Evolutionary conservation across 2,329 filamentous ascomycete species (phyloP).

Genomic region (Xylaria sp.): DNA sequence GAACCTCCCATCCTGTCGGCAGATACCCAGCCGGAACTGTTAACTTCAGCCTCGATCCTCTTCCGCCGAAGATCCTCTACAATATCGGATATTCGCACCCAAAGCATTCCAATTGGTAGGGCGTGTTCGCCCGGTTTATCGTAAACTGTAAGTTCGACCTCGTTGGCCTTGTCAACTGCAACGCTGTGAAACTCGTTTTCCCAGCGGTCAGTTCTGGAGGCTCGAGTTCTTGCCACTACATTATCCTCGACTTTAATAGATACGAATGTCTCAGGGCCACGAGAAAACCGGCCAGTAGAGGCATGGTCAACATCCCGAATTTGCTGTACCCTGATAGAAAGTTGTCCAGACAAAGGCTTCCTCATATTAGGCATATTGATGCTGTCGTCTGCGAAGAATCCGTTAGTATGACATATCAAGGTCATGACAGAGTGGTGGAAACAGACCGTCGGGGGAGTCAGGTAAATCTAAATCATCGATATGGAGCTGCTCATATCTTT

Average conservation of each 20-base stretch:
- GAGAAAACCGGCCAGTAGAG: conserved; percentile 81
- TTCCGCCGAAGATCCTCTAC: conserved; percentile 97
- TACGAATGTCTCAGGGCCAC: conserved; percentile 94
- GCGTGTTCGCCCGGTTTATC: conserved; percentile 93
- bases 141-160: conserved; percentile 97
- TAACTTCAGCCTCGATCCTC: conserved; percentile 95
- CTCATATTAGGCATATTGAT: conserved; percentile 94
- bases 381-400: conserved; percentile 78
- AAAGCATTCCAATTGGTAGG: conserved; percentile 92
- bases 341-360: conserved; percentile 92
- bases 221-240: conserved; percentile 86
- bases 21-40: conserved; percentile 94
- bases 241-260: conserved; percentile 97
- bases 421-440: background rate
- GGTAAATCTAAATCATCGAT: conserved; percentile 83
- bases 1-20: conserved; percentile 86
- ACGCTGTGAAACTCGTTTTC: conserved; percentile 90
- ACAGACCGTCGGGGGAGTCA: conserved; percentile 82
- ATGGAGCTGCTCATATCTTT: conserved; percentile 96
- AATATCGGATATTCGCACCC: conserved; percentile 96
- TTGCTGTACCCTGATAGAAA: conserved; percentile 85
- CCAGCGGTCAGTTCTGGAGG: conserved; percentile 89
- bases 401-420: conserved; percentile 33
- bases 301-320: conserved; percentile 97
- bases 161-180: conserved; percentile 97